Evolutionary conservation across 805 yeast species (phyloP).

Genomic region (Candida succiphila): DNA sequence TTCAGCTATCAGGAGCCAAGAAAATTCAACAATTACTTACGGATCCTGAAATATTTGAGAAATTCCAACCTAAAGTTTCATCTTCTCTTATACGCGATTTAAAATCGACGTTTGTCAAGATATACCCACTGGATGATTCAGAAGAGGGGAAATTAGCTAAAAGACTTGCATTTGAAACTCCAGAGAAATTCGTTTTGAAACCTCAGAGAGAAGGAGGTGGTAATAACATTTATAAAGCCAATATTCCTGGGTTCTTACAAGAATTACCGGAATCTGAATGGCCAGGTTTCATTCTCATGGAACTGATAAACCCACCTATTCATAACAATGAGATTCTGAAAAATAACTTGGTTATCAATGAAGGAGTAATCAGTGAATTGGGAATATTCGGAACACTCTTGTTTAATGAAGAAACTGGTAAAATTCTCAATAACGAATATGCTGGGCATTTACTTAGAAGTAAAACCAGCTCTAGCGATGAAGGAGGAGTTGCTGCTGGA

Average conservation of each 20-base stretch:
- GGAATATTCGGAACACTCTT: constrained; percentile 83
- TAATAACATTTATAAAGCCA: constrained; percentile 79
- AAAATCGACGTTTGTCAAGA: constrained; percentile 66
- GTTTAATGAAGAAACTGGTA: constrained; percentile 56
- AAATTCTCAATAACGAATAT: constrained; percentile 49
- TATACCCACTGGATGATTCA: constrained; percentile 76
- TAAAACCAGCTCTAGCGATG: constrained; percentile 78
- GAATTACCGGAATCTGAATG: constrained; percentile 58
- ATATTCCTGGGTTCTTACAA: constrained; percentile 67
- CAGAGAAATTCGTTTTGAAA: constrained; percentile 73
- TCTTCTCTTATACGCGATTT: constrained; percentile 14
- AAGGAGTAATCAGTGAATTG: constrained; percentile 78
- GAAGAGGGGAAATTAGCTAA: constrained; percentile 53
- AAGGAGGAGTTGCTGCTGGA: constrained; percentile 99
- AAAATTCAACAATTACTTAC: constrained; percentile 89
- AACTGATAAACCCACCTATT: constrained; percentile 72
- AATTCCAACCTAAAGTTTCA: constrained; percentile 29
- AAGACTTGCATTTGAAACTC: constrained; percentile 53
- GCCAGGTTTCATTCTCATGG: constrained; percentile 93
- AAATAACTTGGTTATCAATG: constrained; percentile 50
- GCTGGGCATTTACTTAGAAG: constrained; percentile 87
- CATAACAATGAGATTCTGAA: constrained; percentile 62
- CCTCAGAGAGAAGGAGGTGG: constrained; percentile 99
- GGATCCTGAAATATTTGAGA: constrained; percentile 32
- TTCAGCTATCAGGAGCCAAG: constrained; percentile 89